Conservation (phyloP, 441 rosid genomes). For the Brassica hybrid region DNA sequence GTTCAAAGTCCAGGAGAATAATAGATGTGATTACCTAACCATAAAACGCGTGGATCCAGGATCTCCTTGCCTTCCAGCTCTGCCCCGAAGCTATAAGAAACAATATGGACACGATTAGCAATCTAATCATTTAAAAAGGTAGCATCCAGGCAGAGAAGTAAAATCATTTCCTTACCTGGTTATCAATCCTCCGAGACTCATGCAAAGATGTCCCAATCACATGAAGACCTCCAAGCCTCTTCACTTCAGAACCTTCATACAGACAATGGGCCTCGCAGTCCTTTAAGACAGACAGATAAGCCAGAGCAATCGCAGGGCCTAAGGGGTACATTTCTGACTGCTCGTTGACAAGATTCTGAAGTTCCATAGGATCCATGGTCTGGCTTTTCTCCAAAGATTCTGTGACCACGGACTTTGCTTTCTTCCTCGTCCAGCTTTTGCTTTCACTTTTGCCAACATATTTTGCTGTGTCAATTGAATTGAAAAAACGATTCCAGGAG, state of each 20-base stretch:
- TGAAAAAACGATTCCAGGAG: slow-evolving; percentile 24
- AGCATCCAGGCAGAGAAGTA: not conserved
- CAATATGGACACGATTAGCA: slow-evolving; percentile 1
- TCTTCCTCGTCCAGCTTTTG: slow-evolving; percentile 77
- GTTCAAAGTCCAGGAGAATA: slow-evolving; percentile 34
- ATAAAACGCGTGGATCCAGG: slow-evolving; percentile 97
- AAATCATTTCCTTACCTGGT: slow-evolving; percentile 65
- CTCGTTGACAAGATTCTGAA: slow-evolving; percentile 72
- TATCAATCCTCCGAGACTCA: slow-evolving; percentile 97
- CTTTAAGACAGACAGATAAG: slow-evolving; percentile 84
- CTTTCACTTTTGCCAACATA: slow-evolving; percentile 94
- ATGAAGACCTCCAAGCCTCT: slow-evolving; percentile 96
- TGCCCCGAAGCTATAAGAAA: slow-evolving; percentile 81
- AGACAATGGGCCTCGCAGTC: slow-evolving; percentile 91
- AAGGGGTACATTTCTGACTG: slow-evolving; percentile 94
- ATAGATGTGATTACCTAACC: slow-evolving; percentile 72
- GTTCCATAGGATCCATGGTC: slow-evolving; percentile 60
- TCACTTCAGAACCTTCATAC: slow-evolving; percentile 92
- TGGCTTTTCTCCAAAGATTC: slow-evolving; percentile 89
- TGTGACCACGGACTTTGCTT: slow-evolving; percentile 75
- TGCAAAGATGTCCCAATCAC: slow-evolving; percentile 97
- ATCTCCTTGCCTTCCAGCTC: slow-evolving; percentile 99
- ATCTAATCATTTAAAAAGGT: not conserved
- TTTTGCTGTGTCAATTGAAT: slow-evolving; percentile 62
- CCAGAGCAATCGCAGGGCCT: slow-evolving; percentile 85